phyloP scores from a whole-genome alignment of 2,329 filamentous ascomycete species.

The Xylariaceae sp. region DNA sequence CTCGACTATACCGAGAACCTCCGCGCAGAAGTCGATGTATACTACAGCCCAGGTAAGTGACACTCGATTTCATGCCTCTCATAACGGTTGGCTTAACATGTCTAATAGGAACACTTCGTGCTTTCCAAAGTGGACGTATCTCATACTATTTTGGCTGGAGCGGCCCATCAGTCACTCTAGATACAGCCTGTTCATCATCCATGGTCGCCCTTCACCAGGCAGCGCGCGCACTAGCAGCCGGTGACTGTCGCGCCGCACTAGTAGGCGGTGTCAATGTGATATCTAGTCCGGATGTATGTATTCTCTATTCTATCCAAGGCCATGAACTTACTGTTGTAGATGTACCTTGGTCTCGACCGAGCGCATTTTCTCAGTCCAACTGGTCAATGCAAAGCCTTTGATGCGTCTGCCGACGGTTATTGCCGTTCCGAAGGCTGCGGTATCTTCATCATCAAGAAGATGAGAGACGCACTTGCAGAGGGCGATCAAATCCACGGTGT shows the following conservation, averaged over 20 bases:
- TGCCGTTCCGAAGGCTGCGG: conserved; percentile 19
- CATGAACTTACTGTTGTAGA: conserved; percentile 2
- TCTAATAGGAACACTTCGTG: conserved; percentile 11
- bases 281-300: conserved; percentile 18
- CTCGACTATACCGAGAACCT: conserved; percentile 19
- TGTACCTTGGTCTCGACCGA: conserved; percentile 18
- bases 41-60: conserved; percentile 15
- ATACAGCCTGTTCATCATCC: conserved; percentile 22
- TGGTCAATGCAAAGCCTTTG: conserved; percentile 19
- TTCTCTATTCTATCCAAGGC: background rate
- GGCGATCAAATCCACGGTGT: conserved; percentile 16
- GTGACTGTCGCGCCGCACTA: conserved; percentile 13
- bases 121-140: conserved; percentile 19
- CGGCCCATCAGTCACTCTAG: conserved; percentile 14
- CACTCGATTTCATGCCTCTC: background rate
- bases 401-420: conserved; percentile 20
- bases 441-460: conserved; percentile 13
- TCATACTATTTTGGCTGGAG: conserved; percentile 18
- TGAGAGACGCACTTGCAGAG: conserved; percentile 16
- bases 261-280: conserved; percentile 19
- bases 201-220: conserved; percentile 20
- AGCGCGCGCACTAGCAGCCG: conserved; percentile 5
- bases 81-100: background rate
- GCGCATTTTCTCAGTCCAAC: conserved; percentile 19
- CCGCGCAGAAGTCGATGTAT: conserved; percentile 12